phyloP scores from a whole-genome alignment of 352 stramenopile genomes.

The Phytophthora kernoviae region DNA sequence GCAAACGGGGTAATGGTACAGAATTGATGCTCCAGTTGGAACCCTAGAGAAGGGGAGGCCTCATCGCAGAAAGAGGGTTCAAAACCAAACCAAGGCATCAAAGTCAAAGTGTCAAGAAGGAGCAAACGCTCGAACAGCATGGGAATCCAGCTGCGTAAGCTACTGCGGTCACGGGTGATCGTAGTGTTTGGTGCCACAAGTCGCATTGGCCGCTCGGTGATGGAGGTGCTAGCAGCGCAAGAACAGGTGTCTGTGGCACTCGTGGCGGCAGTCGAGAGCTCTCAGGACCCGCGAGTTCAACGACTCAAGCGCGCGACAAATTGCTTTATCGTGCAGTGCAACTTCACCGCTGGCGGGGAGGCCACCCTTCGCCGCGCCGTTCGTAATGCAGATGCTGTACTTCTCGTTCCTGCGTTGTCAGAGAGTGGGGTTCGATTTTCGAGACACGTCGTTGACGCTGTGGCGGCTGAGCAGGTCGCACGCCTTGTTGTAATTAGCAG shows the following conservation, averaged over 20 bases:
- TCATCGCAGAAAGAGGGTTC: slow-evolving; percentile 22
- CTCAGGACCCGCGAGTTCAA: slow-evolving; percentile 51
- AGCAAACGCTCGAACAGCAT: slow-evolving; percentile 24
- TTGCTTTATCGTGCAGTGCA: slow-evolving; percentile 63
- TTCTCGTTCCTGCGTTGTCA: slow-evolving; percentile 68
- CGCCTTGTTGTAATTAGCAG: slow-evolving; percentile 74
- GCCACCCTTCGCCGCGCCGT: slow-evolving; percentile 61
- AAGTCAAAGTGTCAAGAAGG: background rate
- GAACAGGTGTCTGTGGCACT: slow-evolving; percentile 53
- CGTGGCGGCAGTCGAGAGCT: slow-evolving; percentile 60
- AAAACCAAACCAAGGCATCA: slow-evolving; percentile 9
- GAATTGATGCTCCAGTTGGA: no score
- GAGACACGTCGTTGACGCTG: slow-evolving; percentile 70
- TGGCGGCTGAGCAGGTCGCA: slow-evolving; percentile 42
- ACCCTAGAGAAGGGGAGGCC: background rate
- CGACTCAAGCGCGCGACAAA: slow-evolving; percentile 59
- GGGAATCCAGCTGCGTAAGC: slow-evolving; percentile 62
- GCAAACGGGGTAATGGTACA: no score
- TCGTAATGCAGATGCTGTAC: slow-evolving; percentile 69
- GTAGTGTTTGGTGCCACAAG: slow-evolving; percentile 81
- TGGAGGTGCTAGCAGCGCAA: slow-evolving; percentile 53
- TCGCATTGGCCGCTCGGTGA: slow-evolving; percentile 58
- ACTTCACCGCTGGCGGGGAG: slow-evolving; percentile 43
- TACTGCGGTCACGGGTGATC: slow-evolving; percentile 63
- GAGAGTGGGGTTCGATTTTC: slow-evolving; percentile 65